Evolutionary conservation across 129 eudicot genomes (phyloP), one percentile per base, ranked within the genome.

Genomic region (sunflower (Helianthus annuus)): DNA sequence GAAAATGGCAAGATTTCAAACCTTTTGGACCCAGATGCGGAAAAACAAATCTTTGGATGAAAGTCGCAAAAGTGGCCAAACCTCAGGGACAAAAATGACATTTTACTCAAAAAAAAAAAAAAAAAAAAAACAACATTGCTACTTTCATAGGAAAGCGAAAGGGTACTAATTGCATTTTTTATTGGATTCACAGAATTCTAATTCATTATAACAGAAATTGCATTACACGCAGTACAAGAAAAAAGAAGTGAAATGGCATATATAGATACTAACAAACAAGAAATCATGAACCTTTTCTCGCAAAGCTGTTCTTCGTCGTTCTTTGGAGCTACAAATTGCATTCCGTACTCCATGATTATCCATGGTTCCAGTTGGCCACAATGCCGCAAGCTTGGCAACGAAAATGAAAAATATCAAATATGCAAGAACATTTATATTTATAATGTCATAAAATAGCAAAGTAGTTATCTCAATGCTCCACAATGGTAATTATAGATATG

Each of bases 321-420:
- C 72, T 74, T 74, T 74, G 79, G 72, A 68, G 19, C 79, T 40
- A 40, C 79, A 65, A 27, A 65, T 64, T 27, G 79, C 72, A 53
- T 53, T 74, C 12, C 48, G 64, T 74, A 74, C 44, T 53, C 66
- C 79, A 74, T 74, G 55, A 66, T 74, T 64, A 64, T 53, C 66
- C 79, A 74, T 74, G 55, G 72, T 74, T 57, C 72, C 65, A 12
- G 24, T 74, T 10, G 79, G 72, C 79, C 79, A 74, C 72, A 74
- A 74, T 52, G 65, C 19, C 55, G 79, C 72, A 74, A 74, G 56
- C 72, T 64, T 74, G 42, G 65, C 46, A 49, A 34, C 9, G 22
- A 51, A 51, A 49, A 64, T 42, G 12, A 49, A 66, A 65, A 48
- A n/a, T 13, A 36, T 49, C 27, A 49, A 48, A 24, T 66, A 24